These are phyloP conservation scores for Nepenthes mirabilis DNA, from an alignment of 148 eudicot genomes.

Conservation along the genomic window DNA sequence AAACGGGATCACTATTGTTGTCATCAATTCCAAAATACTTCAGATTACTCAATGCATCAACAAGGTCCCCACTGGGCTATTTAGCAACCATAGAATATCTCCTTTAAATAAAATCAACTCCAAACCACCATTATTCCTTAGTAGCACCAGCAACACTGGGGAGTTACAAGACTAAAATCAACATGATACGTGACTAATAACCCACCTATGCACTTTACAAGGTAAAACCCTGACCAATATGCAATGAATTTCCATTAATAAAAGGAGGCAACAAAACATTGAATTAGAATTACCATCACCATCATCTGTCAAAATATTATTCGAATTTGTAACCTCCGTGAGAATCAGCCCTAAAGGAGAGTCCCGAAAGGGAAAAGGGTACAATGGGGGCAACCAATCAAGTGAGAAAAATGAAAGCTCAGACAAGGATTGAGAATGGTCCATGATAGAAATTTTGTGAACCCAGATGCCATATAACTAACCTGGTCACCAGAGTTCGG, in stretches of 20 bases:
- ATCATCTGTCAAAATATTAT: slow-evolving; percentile 33
- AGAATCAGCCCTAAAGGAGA: slow-evolving; percentile 16
- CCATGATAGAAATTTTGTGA: slow-evolving; percentile 45
- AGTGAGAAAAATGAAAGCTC: slow-evolving; percentile 59
- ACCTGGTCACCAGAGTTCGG: slow-evolving; percentile 40
- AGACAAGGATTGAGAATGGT: slow-evolving; percentile 68
- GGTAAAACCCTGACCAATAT: slow-evolving; percentile 58
- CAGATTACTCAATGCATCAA: slow-evolving; percentile 46
- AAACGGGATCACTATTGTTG: slow-evolving; percentile 33
- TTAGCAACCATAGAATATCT: slow-evolving; percentile 30
- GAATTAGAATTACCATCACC: slow-evolving; percentile 34
- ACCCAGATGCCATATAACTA: slow-evolving; percentile 28
- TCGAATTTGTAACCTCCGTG: slow-evolving; percentile 9
- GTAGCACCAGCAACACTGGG: slow-evolving; percentile 11
- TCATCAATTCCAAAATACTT: slow-evolving; percentile 61
- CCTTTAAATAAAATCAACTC: slow-evolving; percentile 21
- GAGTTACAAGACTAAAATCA: slow-evolving; percentile 26
- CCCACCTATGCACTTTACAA: slow-evolving; percentile 73
- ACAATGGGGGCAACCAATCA: slow-evolving; percentile 82
- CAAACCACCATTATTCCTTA: slow-evolving; percentile 19
- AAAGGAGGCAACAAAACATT: slow-evolving; percentile 30
- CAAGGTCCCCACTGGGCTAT: slow-evolving; percentile 52
- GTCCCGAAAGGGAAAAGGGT: slow-evolving; percentile 59
- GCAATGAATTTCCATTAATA: slow-evolving; percentile 15
- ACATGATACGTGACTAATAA: slow-evolving; percentile 82